Conservation (phyloP, 2,329 filamentous ascomycete genomes). For the Pyrenophora tritici-repentis region DNA sequence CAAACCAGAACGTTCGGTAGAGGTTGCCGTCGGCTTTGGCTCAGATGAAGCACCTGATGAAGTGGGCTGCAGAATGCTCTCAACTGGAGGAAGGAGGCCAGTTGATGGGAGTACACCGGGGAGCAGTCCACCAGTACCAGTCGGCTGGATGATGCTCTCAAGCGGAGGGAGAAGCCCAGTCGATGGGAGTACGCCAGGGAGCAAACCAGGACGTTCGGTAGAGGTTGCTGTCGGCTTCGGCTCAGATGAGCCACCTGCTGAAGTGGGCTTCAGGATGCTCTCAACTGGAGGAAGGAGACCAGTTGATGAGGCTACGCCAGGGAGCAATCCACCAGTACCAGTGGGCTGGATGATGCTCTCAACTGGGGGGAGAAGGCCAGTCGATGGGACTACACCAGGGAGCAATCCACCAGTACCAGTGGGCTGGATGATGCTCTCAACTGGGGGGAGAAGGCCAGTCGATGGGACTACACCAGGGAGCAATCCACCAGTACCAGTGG, state of each 20-base stretch:
- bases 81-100: no score
- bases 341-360: no score
- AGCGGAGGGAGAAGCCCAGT: slow-evolving; percentile 16
- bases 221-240: not conserved
- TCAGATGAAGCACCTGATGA: slow-evolving; percentile 13
- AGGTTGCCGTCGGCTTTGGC: not conserved
- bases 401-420: slow-evolving; percentile 11
- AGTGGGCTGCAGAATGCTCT: no score
- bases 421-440: slow-evolving; percentile 24
- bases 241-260: slow-evolving; percentile 14
- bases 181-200: not conserved
- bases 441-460: slow-evolving; percentile 11
- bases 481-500: no score
- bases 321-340: no score
- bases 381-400: slow-evolving; percentile 8
- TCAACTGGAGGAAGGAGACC: no score
- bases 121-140: slow-evolving; percentile 11
- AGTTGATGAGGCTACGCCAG: no score
- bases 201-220: no score
- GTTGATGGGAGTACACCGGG: slow-evolving; percentile 1
- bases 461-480: not conserved
- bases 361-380: no score
- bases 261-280: no score
- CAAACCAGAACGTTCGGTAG: no score
- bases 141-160: slow-evolving; percentile 22